A percentile compares a stretch with the other conserved stretches of the same genome.
These are phyloP conservation scores for Cunninghamia lanceolata DNA, from an alignment of 75 land plant species.

Conservation along the genomic window DNA sequence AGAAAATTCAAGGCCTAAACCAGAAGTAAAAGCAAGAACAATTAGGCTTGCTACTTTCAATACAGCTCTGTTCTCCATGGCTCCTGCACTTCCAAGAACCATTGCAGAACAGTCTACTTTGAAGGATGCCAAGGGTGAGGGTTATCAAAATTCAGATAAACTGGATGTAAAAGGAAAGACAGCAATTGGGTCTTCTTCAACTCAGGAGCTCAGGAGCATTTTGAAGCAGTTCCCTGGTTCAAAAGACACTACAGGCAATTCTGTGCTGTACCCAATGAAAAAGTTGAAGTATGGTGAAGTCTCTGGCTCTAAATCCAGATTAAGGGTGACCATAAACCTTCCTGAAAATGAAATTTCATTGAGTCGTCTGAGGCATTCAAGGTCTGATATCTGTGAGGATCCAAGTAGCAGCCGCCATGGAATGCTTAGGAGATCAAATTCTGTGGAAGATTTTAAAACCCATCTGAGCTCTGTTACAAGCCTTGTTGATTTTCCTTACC, in stretches of 20 bases:
- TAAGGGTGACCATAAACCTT: slow-evolving; percentile 68
- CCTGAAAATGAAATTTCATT: slow-evolving; percentile 80
- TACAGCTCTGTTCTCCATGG: slow-evolving; percentile 75
- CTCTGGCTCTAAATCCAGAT: slow-evolving; percentile 31
- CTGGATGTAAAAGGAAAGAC: slow-evolving; percentile 17
- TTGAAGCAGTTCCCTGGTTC: slow-evolving; percentile 37
- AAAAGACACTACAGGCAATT: neutral
- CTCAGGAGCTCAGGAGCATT: slow-evolving; percentile 49
- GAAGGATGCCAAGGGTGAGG: slow-evolving; percentile 1
- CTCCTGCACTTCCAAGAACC: slow-evolving; percentile 42
- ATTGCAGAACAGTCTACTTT: neutral
- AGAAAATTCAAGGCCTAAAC: neutral
- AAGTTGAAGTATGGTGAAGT: neutral
- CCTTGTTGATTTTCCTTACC: neutral
- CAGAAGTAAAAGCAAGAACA: neutral
- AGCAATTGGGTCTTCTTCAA: slow-evolving; percentile 6
- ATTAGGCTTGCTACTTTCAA: slow-evolving; percentile 68
- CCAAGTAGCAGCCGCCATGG: slow-evolving; percentile 5
- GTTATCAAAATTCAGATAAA: slow-evolving; percentile 1
- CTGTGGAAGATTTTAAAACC: neutral
- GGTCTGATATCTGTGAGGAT: neutral
- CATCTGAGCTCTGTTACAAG: neutral
- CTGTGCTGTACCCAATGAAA: slow-evolving; percentile 3
- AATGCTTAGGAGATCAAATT: neutral
- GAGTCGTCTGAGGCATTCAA: slow-evolving; percentile 13